A percentile compares a stretch with the other conserved stretches of the same genome.
phyloP scores from a whole-genome alignment of 805 yeast genomes.

The Pichia deserticola region DNA sequence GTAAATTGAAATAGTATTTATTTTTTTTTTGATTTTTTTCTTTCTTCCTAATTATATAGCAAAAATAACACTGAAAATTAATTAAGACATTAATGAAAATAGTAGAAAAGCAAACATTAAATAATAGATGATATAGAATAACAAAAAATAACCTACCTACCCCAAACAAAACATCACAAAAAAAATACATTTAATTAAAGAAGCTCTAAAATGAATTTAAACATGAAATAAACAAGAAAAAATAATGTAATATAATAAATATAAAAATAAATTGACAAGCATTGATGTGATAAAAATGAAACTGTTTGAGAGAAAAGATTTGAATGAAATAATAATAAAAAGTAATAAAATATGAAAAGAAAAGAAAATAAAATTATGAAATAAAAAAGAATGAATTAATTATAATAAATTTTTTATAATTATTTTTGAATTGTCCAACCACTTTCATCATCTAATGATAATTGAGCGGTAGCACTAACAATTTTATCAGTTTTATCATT shows the following conservation, averaged over 20 bases:
- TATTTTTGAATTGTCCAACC: slow-evolving; percentile 30
- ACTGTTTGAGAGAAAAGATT: not conserved
- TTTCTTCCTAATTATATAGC: not conserved
- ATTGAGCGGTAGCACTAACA: slow-evolving; percentile 31
- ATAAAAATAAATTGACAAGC: not conserved
- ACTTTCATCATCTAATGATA: slow-evolving; percentile 32
- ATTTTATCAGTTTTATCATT: slow-evolving; percentile 2
- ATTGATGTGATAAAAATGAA: too few relatives aligned
- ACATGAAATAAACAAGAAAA: slow-evolving; percentile 3
- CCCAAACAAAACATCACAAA: slow-evolving; percentile 3
- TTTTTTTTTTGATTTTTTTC: not conserved
- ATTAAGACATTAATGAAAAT: not conserved
- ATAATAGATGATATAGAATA: not conserved
- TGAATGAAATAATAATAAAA: not conserved
- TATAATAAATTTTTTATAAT: too few relatives aligned
- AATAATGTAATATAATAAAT: not conserved
- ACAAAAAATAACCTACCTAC: not conserved
- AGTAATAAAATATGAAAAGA: not conserved
- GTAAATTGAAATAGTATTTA: too few relatives aligned
- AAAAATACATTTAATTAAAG: slow-evolving; percentile 2
- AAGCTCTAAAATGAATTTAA: slow-evolving; percentile 1
- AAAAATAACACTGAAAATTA: not conserved
- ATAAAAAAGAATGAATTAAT: too few relatives aligned
- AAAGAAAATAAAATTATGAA: not conserved
- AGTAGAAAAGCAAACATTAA: slow-evolving; percentile 5